These are phyloP conservation scores for Irpex rosettiformis DNA, from an alignment of 1,284 basidiomycete species.

Conservation along the genomic window DNA sequence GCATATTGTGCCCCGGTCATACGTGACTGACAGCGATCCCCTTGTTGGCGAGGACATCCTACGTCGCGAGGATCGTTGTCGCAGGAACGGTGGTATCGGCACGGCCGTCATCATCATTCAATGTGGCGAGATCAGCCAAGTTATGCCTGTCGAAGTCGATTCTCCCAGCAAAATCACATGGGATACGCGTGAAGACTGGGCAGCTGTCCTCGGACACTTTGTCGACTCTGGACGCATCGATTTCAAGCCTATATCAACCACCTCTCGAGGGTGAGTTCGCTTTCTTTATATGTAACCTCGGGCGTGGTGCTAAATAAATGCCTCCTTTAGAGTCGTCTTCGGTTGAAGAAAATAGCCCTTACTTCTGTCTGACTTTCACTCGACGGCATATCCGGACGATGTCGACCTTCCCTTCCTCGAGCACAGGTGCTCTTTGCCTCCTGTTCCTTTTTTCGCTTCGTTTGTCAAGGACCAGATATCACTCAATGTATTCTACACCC, in stretches of 20 bases:
- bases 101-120: conserved; percentile 70
- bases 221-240: conserved; percentile 70
- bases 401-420: background rate
- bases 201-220: conserved; percentile 60
- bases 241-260: conserved; percentile 76
- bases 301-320: conserved; percentile 7
- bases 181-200: conserved; percentile 72
- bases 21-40: conserved; percentile 61
- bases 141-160: conserved; percentile 81
- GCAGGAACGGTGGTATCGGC: conserved; percentile 68
- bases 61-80: conserved; percentile 72
- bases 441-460: background rate
- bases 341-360: conserved; percentile 23
- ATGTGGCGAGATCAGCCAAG: conserved; percentile 68
- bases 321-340: conserved; percentile 33
- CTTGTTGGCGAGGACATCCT: conserved; percentile 71
- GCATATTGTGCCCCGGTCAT: conserved; percentile 65
- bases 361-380: background rate
- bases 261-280: conserved; percentile 60
- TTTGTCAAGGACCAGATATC: background rate
- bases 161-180: conserved; percentile 68
- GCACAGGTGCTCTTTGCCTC: background rate
- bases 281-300: background rate
- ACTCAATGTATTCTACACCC: background rate
- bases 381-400: background rate